These are phyloP conservation scores for Kwoniella pini DNA, from an alignment of 768 basidiomycete species.

Conservation along the genomic window DNA sequence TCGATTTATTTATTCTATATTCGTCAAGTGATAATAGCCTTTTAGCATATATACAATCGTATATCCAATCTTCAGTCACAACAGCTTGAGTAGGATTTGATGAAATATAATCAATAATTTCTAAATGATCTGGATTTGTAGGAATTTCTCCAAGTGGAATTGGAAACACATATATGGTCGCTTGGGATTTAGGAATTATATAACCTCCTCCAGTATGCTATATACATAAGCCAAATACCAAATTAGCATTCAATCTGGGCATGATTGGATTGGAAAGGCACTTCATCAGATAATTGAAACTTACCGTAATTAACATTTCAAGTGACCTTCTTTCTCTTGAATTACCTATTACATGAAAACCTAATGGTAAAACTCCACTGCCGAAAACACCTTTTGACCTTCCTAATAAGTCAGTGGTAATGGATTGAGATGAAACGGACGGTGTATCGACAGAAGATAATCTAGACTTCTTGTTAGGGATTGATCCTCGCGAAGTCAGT, in stretches of 20 bases:
- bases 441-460: background rate
- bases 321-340: background rate
- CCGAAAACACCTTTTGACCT: background rate
- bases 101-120: background rate
- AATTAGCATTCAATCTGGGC: background rate
- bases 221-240: too few relatives aligned
- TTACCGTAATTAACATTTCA: slow-evolving; percentile 3
- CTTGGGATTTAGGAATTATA: background rate
- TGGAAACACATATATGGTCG: slow-evolving; percentile 1
- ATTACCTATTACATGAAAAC: background rate
- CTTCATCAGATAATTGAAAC: background rate
- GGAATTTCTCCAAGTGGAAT: background rate
- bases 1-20: background rate
- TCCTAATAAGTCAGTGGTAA: background rate
- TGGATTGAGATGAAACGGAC: background rate
- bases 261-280: background rate
- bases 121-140: background rate
- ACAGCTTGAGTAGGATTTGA: background rate
- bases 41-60: background rate
- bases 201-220: background rate
- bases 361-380: background rate
- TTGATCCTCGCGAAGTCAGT: background rate
- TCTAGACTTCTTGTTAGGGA: background rate
- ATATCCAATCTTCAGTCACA: background rate
- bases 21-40: background rate